Evolutionary conservation across 202 grass and related monocot species (phyloP).

Genomic region (Zoysia matrella): DNA sequence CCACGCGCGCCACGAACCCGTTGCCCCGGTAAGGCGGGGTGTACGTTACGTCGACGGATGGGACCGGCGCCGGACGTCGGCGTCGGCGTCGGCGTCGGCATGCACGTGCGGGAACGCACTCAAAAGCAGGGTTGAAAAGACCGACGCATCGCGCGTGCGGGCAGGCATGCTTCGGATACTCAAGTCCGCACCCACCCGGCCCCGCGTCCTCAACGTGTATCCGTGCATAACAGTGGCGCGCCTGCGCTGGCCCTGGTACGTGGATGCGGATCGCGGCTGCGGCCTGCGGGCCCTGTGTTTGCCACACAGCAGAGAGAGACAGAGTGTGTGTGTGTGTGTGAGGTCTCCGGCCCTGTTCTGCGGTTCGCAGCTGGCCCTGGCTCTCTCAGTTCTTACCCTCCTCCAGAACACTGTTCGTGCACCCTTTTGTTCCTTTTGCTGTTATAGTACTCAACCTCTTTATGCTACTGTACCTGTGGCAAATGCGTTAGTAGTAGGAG

Average conservation of each 20-base stretch:
- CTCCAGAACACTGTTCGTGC: neutral
- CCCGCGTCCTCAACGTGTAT: too few species aligned
- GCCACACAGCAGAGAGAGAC: too few species aligned
- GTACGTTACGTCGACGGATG: too few species aligned
- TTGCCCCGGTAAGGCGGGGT: too few species aligned
- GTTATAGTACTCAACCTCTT: neutral
- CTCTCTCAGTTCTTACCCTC: slow-evolving; percentile 21
- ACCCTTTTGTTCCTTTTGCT: slow-evolving; percentile 28
- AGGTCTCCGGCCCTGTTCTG: neutral
- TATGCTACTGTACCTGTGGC: neutral
- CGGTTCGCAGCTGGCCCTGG: neutral
- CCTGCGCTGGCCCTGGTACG: too few species aligned
- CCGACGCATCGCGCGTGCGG: neutral
- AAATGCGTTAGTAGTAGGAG: neutral
- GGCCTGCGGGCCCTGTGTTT: too few species aligned
- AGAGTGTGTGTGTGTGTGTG: too few species aligned
- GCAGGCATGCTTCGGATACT: neutral
- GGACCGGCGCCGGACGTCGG: too few species aligned
- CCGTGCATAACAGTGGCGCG: too few species aligned
- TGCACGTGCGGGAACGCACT: neutral
- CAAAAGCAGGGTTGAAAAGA: neutral
- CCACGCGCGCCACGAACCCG: too few species aligned
- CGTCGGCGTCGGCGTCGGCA: too few species aligned
- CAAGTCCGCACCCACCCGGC: neutral
- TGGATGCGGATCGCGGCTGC: too few species aligned